Evolutionary conservation across 2,329 filamentous ascomycete genomes (phyloP).

Genomic region (Thermothelomyces thermophilus): DNA sequence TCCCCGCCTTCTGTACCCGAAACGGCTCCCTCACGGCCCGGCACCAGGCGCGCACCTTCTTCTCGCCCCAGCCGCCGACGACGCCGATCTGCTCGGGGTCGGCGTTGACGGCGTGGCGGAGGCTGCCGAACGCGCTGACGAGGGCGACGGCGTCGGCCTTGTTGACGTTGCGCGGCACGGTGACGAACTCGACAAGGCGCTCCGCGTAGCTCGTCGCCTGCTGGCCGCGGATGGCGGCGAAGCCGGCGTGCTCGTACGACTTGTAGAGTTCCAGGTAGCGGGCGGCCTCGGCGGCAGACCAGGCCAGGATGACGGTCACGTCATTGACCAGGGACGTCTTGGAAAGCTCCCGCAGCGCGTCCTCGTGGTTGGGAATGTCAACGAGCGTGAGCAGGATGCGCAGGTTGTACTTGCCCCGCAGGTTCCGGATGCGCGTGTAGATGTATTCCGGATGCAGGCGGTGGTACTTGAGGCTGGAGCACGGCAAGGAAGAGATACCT

Average conservation of each 20-base stretch:
- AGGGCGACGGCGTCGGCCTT: slow-evolving; percentile 89
- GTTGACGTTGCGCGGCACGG: slow-evolving; percentile 81
- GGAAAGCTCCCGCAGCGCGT: slow-evolving; percentile 78
- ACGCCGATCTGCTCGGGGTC: slow-evolving; percentile 75
- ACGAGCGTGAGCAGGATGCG: slow-evolving; percentile 86
- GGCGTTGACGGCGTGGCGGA: slow-evolving; percentile 82
- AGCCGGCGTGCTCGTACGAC: slow-evolving; percentile 77
- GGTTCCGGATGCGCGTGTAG: slow-evolving; percentile 79
- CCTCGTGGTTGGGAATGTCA: slow-evolving; percentile 91
- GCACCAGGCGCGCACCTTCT: slow-evolving; percentile 85
- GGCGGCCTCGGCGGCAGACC: slow-evolving; percentile 88
- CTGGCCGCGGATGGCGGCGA: slow-evolving; percentile 76
- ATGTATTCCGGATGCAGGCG: slow-evolving; percentile 96
- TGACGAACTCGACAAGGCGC: slow-evolving; percentile 86
- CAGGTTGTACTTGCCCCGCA: slow-evolving; percentile 80
- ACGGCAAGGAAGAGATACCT: neutral
- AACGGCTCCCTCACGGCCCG: slow-evolving; percentile 80
- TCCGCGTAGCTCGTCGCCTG: slow-evolving; percentile 81
- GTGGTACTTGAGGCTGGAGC: slow-evolving; percentile 77
- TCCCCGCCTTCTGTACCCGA: slow-evolving; percentile 64
- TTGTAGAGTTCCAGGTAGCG: slow-evolving; percentile 95
- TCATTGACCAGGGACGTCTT: slow-evolving; percentile 93
- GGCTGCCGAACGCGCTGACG: slow-evolving; percentile 84
- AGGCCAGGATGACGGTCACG: slow-evolving; percentile 84
- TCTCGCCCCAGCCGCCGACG: slow-evolving; percentile 90